Evolutionary conservation across 2,329 filamentous ascomycete genomes (phyloP).

Genomic region (Talaromyces sp.): DNA sequence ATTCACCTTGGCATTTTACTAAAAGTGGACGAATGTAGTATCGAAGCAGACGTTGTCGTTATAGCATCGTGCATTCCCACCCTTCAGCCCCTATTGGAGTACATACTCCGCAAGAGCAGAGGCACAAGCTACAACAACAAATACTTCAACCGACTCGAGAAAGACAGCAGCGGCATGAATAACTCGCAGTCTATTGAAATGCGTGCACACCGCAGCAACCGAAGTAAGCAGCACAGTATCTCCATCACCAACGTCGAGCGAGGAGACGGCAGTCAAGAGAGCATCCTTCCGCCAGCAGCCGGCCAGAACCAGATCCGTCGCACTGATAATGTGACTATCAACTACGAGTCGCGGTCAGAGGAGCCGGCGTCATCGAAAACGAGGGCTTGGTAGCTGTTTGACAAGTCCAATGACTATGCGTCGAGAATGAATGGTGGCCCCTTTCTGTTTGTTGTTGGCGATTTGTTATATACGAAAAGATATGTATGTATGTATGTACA

Average conservation of each 20-base stretch:
- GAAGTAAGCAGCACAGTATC: slow-evolving; percentile 12
- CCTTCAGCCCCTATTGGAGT: slow-evolving; percentile 31
- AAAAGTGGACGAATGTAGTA: slow-evolving; percentile 17
- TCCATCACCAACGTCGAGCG: slow-evolving; percentile 13
- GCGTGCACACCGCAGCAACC: slow-evolving; percentile 1
- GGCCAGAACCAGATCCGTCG: slow-evolving; percentile 19
- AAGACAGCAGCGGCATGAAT: slow-evolving; percentile 7
- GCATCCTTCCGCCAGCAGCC: slow-evolving; percentile 17
- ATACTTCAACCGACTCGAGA: slow-evolving; percentile 17
- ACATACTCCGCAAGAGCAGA: slow-evolving; percentile 14
- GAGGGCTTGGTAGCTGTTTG: slow-evolving; percentile 4
- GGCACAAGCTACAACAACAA: slow-evolving; percentile 13
- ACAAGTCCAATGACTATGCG: neutral
- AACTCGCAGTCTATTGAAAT: slow-evolving; percentile 15
- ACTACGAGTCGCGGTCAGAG: slow-evolving; percentile 20
- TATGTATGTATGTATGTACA: neutral
- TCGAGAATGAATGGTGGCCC: neutral
- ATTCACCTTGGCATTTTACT: neutral
- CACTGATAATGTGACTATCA: slow-evolving; percentile 23
- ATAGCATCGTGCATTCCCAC: slow-evolving; percentile 36
- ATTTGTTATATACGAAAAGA: neutral
- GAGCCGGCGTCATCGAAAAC: neutral
- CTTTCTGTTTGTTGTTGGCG: neutral
- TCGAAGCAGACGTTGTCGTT: slow-evolving; percentile 33
- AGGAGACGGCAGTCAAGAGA: slow-evolving; percentile 20